Evolutionary conservation across 75 land plant species (phyloP).

Genomic region (Sequoia sempervirens): DNA sequence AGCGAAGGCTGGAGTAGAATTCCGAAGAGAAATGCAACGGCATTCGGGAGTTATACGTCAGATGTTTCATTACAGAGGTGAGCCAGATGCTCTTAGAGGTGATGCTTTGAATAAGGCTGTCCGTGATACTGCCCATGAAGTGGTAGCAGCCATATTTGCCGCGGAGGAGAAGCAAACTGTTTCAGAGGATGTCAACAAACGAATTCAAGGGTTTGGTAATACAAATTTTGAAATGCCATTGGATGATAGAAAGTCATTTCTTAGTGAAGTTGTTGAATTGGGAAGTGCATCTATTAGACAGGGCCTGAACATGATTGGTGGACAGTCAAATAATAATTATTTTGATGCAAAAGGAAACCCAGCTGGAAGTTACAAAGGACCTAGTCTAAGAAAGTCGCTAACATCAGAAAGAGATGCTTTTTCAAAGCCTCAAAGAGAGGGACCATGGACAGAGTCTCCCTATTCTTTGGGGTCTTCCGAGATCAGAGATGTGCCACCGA

Average conservation of each 20-base stretch:
- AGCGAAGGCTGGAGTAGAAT: constrained; percentile 86
- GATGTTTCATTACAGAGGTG: constrained; percentile 85
- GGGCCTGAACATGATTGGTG: constrained; percentile 59
- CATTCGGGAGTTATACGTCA: constrained; percentile 80
- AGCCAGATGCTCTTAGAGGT: constrained; percentile 79
- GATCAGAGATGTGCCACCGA: constrained; percentile 25
- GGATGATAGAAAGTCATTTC: constrained; percentile 80
- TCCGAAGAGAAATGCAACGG: constrained; percentile 91
- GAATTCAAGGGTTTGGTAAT: constrained; percentile 95
- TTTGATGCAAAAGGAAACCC: constrained; percentile 37
- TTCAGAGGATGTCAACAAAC: constrained; percentile 53
- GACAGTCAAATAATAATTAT: constrained; percentile 32
- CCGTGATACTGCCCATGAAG: constrained; percentile 94
- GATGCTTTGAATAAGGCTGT: constrained; percentile 96
- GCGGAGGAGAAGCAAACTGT: constrained; percentile 61
- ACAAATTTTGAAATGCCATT: constrained; percentile 61
- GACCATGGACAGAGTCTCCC: constrained; percentile 15
- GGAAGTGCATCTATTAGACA: constrained; percentile 90
- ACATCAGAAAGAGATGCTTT: constrained; percentile 53
- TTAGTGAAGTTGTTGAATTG: constrained; percentile 79
- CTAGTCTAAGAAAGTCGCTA: constrained; percentile 70
- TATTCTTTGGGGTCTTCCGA: constrained; percentile 20
- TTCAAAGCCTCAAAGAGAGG: constrained; percentile 40
- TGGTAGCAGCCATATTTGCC: constrained; percentile 74
- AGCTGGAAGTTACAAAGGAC: constrained; percentile 72